Base-by-base conservation (phyloP, 768 basidiomycete genomes). In the Tylopilus plumbeoviolaceoides region DNA sequence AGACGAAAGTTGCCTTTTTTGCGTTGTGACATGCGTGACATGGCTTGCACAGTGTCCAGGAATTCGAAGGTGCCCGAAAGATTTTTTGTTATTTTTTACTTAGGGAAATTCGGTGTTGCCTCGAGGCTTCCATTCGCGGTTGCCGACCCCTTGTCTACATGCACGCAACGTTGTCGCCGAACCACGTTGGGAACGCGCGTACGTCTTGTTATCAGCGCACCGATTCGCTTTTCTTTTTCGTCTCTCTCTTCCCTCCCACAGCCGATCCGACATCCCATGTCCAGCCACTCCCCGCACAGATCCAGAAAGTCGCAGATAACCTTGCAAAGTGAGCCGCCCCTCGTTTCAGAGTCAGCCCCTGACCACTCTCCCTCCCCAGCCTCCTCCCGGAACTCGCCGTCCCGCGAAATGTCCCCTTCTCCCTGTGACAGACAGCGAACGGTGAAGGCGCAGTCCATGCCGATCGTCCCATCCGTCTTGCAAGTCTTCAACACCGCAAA, bases 161-260 rank as follows among this genome's bases (percentile, higher is more conserved):
- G 68, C 72, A 70, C 69, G 70, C 70, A 68, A 70, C 71, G 65
- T 70, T 74, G 58, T 61, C 62, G 58, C 60, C 58, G 57, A 51
- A 63, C 72, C 83, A 84, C 83, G 83, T 84, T 85, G 82, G 75
- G 81, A 82, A 78, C 82, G 79, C 77, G 80, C 78, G 76, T 65
- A 68, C 62, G 55, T 57, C 30, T 35, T 41, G 58, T 67, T 61
- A 66, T 68, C 64, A 64, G 63, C 59, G 57, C 62, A 60, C 63
- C 60, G 57, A 63, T 70, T 70, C 58, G 59, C 68, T 56, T 62
- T 63, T 65, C 50, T 67, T 66, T 69, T 63, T 63, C 63, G 63
- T 54, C 46, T 62, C 50, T 53, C 11, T 57, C 55, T 30, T 12
- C n/a, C n/a, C n/a, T 18, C 15, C n/a, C n/a, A n/a, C n/a, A 17